A percentile compares a stretch with the other conserved stretches of the same genome.
These are phyloP conservation scores for Jaapia argillacea DNA, from an alignment of 768 basidiomycete species.

Conservation along the genomic window DNA sequence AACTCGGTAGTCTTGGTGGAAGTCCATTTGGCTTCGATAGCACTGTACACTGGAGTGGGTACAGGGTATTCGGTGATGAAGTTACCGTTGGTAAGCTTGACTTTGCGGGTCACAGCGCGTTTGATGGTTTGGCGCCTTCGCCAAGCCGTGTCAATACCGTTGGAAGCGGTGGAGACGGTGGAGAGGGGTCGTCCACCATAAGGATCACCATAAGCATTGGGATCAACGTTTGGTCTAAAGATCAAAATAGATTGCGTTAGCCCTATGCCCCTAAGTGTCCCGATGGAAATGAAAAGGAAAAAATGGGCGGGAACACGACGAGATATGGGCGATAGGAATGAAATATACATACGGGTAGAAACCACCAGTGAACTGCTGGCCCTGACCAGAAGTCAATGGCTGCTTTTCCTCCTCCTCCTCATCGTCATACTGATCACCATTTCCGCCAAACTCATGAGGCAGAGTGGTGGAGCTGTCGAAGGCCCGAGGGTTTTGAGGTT, in stretches of 20 bases:
- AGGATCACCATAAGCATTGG: constrained; percentile 56
- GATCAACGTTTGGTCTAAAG: too few species aligned
- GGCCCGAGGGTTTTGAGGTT: constrained; percentile 40
- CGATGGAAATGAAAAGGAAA: too few species aligned
- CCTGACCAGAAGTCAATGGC: constrained; percentile 54
- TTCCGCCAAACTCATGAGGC: constrained; percentile 36
- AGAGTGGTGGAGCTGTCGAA: constrained; percentile 52
- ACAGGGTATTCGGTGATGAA: constrained; percentile 88
- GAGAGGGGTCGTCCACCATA: constrained; percentile 38
- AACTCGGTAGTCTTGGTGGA: constrained; percentile 76
- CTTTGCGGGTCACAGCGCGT: constrained; percentile 87
- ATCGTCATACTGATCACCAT: constrained; percentile 37
- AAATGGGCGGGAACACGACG: too few species aligned
- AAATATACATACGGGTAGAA: constrained; percentile 76
- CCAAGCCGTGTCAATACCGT: constrained; percentile 33
- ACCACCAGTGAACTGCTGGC: constrained; percentile 34
- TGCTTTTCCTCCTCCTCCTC: constrained; percentile 72
- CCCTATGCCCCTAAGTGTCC: too few species aligned
- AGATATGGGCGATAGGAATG: too few species aligned
- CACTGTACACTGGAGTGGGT: constrained; percentile 73
- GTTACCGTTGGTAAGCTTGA: constrained; percentile 89
- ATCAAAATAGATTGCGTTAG: too few species aligned
- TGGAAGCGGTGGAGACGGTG: constrained; percentile 23
- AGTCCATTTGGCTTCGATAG: constrained; percentile 75
- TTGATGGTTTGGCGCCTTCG: constrained; percentile 83